Evolutionary conservation across 2,329 filamentous ascomycete species (phyloP), one percentile per base, ranked within the genome.

Genomic region (Fusarium sp.): DNA sequence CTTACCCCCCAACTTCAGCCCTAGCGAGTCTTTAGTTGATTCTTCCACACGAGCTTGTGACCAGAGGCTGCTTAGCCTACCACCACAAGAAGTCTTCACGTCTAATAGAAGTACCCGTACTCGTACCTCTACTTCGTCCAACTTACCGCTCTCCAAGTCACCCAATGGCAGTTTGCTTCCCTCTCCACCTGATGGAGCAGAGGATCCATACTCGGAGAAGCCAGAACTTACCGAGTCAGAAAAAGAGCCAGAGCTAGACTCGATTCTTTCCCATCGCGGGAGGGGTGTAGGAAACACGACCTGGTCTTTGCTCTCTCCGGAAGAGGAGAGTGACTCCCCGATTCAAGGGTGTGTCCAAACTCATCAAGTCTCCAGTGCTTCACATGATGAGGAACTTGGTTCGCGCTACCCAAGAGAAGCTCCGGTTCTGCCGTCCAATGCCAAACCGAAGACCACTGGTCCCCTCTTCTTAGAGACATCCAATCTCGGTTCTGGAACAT

Each of bases 1-100:
- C 39, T 36, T 30, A 12, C 42, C 30, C 17, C 52, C 23, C 20
- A 26, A n/a, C 39, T 52, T 20, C 30, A 26, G 34, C 20, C 36
- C 36, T 49, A 24, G 21, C 24, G 30, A 26, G 40, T 36, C 9
- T n/a, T 14, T 17, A 19, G 34, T n/a, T 28, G 20, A 14, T 42
- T 19, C 20, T 32, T 23, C 30, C 36, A 21, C 10, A 24, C 28
- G 23, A 23, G 20, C 24, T 23, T 57, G 15, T 30, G 43, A 21
- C 51, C 61, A 58, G 30, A 34, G 36, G 15, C 15, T 36, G 47
- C 11, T 5, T 11, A 30, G 36, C 45, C 45, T 38, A 40, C 32
- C 43, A 32, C 58, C 61, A 47, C 46, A 40, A 46, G 38, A 21
- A 45, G 58, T 15, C 28, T 15, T 32, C 14, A 32, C 44, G 23